Conservation (phyloP, 2,329 filamentous ascomycete genomes). For the Harringtonia aguacate region DNA sequence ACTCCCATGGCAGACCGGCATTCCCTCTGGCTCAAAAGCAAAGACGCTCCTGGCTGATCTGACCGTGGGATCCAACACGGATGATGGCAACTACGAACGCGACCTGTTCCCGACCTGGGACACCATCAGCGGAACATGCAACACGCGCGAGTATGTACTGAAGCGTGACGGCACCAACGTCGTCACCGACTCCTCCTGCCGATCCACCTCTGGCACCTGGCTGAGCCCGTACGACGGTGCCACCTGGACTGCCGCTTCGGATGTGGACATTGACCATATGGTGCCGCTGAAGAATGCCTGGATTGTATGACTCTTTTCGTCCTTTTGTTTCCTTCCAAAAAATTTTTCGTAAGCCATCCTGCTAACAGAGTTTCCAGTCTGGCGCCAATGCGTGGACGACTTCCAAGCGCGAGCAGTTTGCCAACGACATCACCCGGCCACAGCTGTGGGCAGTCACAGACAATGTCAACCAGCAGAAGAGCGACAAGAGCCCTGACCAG, state of each 20-base stretch:
- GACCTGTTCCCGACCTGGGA: constrained; percentile 64
- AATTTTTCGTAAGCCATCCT: no score
- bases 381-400: constrained; percentile 66
- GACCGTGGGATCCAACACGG: constrained; percentile 43
- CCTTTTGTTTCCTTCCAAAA: not conserved
- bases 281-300: constrained; percentile 74
- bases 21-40: constrained; percentile 49
- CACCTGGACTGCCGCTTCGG: constrained; percentile 54
- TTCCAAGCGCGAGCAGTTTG: constrained; percentile 53
- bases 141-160: constrained; percentile 62
- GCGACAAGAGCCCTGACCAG: constrained; percentile 60
- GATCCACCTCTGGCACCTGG: constrained; percentile 58
- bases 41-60: constrained; percentile 46
- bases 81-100: constrained; percentile 50
- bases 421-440: constrained; percentile 66
- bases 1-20: constrained; percentile 35
- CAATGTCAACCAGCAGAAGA: constrained; percentile 61
- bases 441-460: constrained; percentile 74
- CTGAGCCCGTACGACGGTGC: constrained; percentile 62
- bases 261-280: constrained; percentile 76
- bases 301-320: constrained; percentile 37
- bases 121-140: constrained; percentile 54
- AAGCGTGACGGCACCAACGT: constrained; percentile 62
- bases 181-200: constrained; percentile 46
- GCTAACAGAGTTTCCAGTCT: constrained; percentile 33